Evolutionary conservation across 768 basidiomycete genomes (phyloP), one percentile per base, ranked within the genome.

Genomic region (Collybiopsis confluens): DNA sequence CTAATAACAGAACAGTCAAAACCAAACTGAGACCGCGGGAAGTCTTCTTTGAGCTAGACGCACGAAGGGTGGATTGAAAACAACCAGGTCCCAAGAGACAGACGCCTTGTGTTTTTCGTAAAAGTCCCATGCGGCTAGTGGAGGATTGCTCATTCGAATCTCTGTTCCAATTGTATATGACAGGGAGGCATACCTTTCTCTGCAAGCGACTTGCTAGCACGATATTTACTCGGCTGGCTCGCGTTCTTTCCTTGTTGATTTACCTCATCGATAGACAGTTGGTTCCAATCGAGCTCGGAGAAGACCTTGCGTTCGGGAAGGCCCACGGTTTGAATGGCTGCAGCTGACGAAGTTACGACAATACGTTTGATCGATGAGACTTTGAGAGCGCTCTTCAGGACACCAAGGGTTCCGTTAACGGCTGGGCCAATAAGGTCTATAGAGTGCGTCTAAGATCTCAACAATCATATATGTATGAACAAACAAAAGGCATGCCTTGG

Each of bases 271-370:
- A 82, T 62, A 4, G 75, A 65, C 46, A 71, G 70, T 33, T 80
- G 64, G 57, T 85, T 85, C 86, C 86, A 90, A 64, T 86, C 71
- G 7, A 60, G 59, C 61, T 86, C 82, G 24, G 66, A 69, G 60
- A 73, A 78, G 2, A 68, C 62, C 4, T 57, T 45, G 1, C 63
- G 57, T 54, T 56, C 21, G 43, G 64, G 59, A 53, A 57, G 47
- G 2, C n/a, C n/a, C n/a, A 62, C 45, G 57, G 63, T 67, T 6
- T 77, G 41, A 37, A 83, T 59, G 2, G 81, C 65, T 8, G 80
- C 83, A 43, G 69, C 67, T 1, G 85, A 86, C 0, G 81, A 81
- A 0, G 83, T 84, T 56, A 86, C 64, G 15, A 89, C 76, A 15
- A 90, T 67, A 36, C 88, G 79, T 65, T 83, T 79, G 57, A 89